phyloP scores from a whole-genome alignment of 108 stramenopile genomes.

The Pseudonitzschia pungens region DNA sequence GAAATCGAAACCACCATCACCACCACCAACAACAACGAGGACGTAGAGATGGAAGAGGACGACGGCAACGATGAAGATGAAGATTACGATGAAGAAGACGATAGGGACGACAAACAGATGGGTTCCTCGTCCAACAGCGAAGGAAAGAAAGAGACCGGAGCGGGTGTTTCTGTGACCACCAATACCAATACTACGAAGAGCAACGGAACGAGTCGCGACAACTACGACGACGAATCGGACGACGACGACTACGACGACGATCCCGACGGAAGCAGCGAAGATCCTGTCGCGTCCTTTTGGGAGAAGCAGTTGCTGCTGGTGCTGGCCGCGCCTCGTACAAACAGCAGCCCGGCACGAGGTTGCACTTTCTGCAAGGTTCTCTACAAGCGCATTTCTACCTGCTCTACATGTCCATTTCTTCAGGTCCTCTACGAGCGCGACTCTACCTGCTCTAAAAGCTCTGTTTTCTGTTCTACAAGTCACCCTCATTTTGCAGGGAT shows the following conservation, averaged over 20 bases:
- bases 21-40: constrained; percentile 1
- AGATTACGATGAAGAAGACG: neutral
- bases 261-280: constrained; percentile 52
- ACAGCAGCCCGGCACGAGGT: too few relatives aligned
- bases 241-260: constrained; percentile 12
- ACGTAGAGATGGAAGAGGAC: neutral
- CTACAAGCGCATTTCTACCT: too few relatives aligned
- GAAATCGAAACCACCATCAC: neutral
- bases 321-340: too few relatives aligned
- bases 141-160: neutral
- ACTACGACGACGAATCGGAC: too few relatives aligned
- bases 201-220: neutral
- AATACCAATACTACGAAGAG: constrained; percentile 11
- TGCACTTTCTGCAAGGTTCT: too few relatives aligned
- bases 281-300: constrained; percentile 51
- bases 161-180: neutral
- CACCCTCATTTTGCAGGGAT: too few relatives aligned
- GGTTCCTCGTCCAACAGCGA: neutral
- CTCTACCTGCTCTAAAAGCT: too few relatives aligned
- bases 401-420: too few relatives aligned
- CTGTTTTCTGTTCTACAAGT: too few relatives aligned
- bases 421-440: too few relatives aligned
- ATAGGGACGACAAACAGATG: too few relatives aligned
- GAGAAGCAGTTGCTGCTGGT: constrained; percentile 75
- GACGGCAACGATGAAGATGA: constrained; percentile 9